Evolutionary conservation across 2,329 filamentous ascomycete species (phyloP).

Genomic region (Pseudogymnoascus sp.): DNA sequence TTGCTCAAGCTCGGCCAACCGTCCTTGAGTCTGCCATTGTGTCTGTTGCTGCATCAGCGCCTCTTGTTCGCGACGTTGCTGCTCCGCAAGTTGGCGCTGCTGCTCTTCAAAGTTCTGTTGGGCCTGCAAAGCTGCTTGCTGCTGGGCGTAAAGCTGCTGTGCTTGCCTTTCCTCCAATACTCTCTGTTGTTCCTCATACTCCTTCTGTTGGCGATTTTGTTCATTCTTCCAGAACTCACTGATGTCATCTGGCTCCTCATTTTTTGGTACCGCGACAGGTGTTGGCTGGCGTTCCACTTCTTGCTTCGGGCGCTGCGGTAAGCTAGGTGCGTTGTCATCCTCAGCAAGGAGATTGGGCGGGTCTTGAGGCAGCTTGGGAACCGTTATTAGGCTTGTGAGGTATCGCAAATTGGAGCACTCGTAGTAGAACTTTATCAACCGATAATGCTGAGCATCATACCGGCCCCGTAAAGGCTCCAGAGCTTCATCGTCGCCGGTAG

Average conservation of each 20-base stretch:
- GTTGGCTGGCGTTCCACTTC: slow-evolving; percentile 63
- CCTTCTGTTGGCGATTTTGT: slow-evolving; percentile 80
- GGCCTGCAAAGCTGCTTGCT: slow-evolving; percentile 74
- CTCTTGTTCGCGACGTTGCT: slow-evolving; percentile 85
- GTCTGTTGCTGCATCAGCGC: slow-evolving; percentile 82
- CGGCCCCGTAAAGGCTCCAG: slow-evolving; percentile 78
- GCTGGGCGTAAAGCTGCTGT: slow-evolving; percentile 70
- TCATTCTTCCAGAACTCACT: slow-evolving; percentile 98
- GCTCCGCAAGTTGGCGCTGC: slow-evolving; percentile 77
- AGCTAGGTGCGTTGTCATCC: slow-evolving; percentile 73
- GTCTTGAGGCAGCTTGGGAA: slow-evolving; percentile 91
- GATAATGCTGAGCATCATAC: slow-evolving; percentile 94
- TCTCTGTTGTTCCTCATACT: slow-evolving; percentile 90
- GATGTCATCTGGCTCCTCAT: slow-evolving; percentile 86
- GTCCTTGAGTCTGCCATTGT: slow-evolving; percentile 88
- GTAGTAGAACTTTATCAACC: slow-evolving; percentile 96
- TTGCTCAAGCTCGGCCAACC: slow-evolving; percentile 88
- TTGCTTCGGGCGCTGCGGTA: slow-evolving; percentile 74
- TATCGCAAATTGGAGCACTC: slow-evolving; percentile 98
- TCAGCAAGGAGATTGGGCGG: slow-evolving; percentile 82
- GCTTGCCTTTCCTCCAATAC: slow-evolving; percentile 83
- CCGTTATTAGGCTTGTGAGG: slow-evolving; percentile 89
- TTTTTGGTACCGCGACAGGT: slow-evolving; percentile 61
- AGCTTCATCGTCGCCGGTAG: slow-evolving; percentile 88
- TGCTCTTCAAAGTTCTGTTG: slow-evolving; percentile 97